Evolutionary conservation across 139 green algal genomes (phyloP).

Genomic region (Zygnema circumcarinatum): DNA sequence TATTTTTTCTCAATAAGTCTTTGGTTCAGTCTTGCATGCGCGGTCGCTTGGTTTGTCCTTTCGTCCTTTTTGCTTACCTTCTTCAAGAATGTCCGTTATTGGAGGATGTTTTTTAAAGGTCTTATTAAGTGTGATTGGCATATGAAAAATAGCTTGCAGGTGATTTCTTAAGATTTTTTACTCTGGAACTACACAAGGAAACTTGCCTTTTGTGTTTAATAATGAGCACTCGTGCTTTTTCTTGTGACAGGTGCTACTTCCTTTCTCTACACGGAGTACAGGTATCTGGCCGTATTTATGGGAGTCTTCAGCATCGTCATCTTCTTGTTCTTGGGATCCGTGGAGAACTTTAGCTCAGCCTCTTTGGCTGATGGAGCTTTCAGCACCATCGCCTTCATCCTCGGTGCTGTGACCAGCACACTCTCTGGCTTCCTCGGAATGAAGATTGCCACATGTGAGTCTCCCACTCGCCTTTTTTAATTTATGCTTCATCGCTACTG

Average conservation of each 20-base stretch:
- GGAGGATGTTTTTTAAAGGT: too few relatives aligned
- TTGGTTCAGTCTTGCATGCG: neutral
- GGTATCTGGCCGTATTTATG: conserved; percentile 74
- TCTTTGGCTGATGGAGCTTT: conserved; percentile 60
- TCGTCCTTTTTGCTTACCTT: too few relatives aligned
- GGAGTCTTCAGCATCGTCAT: conserved; percentile 86
- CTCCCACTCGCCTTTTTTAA: too few relatives aligned
- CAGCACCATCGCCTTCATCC: conserved; percentile 90
- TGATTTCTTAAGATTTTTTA: too few relatives aligned
- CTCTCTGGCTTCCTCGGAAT: conserved; percentile 95
- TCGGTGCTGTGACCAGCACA: conserved; percentile 89
- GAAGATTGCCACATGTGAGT: conserved; percentile 89
- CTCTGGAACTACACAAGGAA: too few relatives aligned
- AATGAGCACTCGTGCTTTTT: too few relatives aligned
- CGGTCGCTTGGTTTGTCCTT: too few relatives aligned
- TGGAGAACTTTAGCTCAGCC: conserved; percentile 46
- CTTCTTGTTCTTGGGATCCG: conserved; percentile 84
- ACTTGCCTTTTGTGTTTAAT: too few relatives aligned
- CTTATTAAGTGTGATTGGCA: too few relatives aligned
- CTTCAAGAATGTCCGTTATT: too few relatives aligned
- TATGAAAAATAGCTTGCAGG: too few relatives aligned
- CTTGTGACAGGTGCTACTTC: conserved; percentile 73
- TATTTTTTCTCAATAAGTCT: neutral
- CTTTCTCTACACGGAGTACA: conserved; percentile 97
- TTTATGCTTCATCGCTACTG: conserved; percentile 90